Evolutionary conservation across 805 yeast species (phyloP).

Genomic region (Candida methanosorbosa): DNA sequence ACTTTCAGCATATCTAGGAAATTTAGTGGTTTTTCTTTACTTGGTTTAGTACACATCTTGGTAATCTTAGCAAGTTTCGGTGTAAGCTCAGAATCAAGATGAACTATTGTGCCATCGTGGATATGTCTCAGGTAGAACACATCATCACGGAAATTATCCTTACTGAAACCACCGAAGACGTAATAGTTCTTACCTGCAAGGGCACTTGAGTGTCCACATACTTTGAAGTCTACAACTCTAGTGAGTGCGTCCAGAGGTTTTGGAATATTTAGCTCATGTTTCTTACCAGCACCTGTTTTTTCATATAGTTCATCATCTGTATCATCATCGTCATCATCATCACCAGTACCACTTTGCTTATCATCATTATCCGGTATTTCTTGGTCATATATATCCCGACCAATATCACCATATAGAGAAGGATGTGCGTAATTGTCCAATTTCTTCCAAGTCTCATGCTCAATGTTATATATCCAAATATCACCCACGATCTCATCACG

Average conservation of each 20-base stretch:
- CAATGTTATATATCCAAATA: slow-evolving; percentile 41
- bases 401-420: neutral
- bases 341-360: too few relatives aligned
- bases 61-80: neutral
- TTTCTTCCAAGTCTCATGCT: slow-evolving; percentile 31
- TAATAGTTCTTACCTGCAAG: neutral
- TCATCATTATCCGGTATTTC: too few relatives aligned
- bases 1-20: neutral
- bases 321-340: slow-evolving; percentile 9
- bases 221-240: neutral
- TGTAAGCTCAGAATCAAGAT: neutral
- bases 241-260: neutral
- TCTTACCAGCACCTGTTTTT: slow-evolving; percentile 1
- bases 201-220: slow-evolving; percentile 1
- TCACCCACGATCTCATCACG: slow-evolving; percentile 31
- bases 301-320: slow-evolving; percentile 1
- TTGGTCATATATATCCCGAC: too few relatives aligned
- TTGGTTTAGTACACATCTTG: neutral
- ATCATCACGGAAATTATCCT: neutral
- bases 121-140: neutral
- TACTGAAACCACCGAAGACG: slow-evolving; percentile 1
- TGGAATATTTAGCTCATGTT: slow-evolving; percentile 4
- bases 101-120: too few relatives aligned
- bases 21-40: neutral
- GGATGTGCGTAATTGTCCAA: slow-evolving; percentile 19